Conservation (phyloP, 148 eudicot species). For the Spergularia bocconei region DNA sequence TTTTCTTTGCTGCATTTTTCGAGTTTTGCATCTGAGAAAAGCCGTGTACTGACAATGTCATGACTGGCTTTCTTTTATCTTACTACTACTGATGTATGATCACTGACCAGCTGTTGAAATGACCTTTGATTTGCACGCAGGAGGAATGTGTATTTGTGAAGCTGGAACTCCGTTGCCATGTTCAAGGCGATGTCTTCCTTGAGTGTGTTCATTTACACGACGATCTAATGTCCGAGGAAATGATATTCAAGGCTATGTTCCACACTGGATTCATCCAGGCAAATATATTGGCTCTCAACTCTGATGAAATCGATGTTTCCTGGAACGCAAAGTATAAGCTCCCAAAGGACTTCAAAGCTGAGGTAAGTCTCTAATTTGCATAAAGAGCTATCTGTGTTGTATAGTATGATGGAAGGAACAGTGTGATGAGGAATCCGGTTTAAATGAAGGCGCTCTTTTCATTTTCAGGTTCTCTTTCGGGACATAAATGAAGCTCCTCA, state of each 20-base stretch:
- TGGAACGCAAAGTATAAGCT: conserved; percentile 47
- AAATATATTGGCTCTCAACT: conserved; percentile 39
- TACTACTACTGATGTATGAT: not conserved
- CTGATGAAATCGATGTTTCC: conserved; percentile 44
- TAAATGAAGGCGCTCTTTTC: not conserved
- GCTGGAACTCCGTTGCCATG: conserved; percentile 42
- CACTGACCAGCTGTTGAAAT: conserved; percentile 1
- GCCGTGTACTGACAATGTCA: too few species aligned
- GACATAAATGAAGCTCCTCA: conserved; percentile 29
- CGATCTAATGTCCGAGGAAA: conserved; percentile 47
- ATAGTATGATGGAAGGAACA: not conserved
- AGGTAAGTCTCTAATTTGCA: conserved; percentile 25
- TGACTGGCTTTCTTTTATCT: too few species aligned
- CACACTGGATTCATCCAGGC: conserved; percentile 58
- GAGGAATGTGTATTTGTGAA: conserved; percentile 56
- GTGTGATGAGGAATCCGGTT: too few species aligned
- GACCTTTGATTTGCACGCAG: conserved; percentile 33
- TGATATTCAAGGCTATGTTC: conserved; percentile 59
- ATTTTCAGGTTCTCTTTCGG: conserved; percentile 33
- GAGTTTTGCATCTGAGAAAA: too few species aligned
- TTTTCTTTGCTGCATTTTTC: too few species aligned
- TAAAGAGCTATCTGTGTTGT: not conserved
- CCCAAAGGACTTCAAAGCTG: conserved; percentile 51
- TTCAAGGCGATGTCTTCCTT: conserved; percentile 62
- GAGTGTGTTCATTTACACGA: conserved; percentile 60